Base-by-base conservation (phyloP, 1,284 basidiomycete species). In the Cryptococcus wingfieldii region DNA sequence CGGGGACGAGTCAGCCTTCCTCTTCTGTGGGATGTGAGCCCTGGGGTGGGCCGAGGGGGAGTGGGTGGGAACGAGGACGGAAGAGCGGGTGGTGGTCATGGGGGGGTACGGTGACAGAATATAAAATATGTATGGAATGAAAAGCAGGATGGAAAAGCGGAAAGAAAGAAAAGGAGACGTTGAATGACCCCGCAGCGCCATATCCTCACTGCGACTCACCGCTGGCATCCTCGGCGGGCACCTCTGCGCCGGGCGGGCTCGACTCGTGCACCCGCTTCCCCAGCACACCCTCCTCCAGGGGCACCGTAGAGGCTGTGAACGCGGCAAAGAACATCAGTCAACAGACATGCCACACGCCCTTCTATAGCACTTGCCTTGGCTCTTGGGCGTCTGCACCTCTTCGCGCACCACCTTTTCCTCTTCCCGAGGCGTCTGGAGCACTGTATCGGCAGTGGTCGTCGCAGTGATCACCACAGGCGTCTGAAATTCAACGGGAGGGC, bases 211-310 rank as follows among this genome's bases (percentile, higher is more conserved):
- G 25, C 42, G 18, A 50, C 48, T 39, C 31, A 50, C 48, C 48
- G 19, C 9, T 38, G 37, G 18, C 12, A 38, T 14, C 13, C 37
- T 38, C 10, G 31, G 31, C 31, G 18, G 31, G 27, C 18, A 8
- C 18, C 5, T 38, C 31, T 19, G 37, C 19, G 18, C 18, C 31
- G 14, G 19, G n/a, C 9, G 48, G 48, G 19, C 48, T 50, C 13
- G 48, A 50, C 48, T 50, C 48, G 34, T 50, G 19, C 12, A 39
- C 34, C 4, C 48, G 25, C 37, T 50, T 50, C 16, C 48, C 48
- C 31, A 50, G 38, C 48, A 39, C 19, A 18, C 10, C 12, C 16
- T 50, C 48, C 12, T 39, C 38, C 38, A n/a, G 18, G 12, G 38
- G 28, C 18, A 23, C 38, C 19, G 23, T 39, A n/a, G 37, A 50